Base-by-base conservation (phyloP, 2,329 filamentous ascomycete genomes). In the Fusarium vanettenii region DNA sequence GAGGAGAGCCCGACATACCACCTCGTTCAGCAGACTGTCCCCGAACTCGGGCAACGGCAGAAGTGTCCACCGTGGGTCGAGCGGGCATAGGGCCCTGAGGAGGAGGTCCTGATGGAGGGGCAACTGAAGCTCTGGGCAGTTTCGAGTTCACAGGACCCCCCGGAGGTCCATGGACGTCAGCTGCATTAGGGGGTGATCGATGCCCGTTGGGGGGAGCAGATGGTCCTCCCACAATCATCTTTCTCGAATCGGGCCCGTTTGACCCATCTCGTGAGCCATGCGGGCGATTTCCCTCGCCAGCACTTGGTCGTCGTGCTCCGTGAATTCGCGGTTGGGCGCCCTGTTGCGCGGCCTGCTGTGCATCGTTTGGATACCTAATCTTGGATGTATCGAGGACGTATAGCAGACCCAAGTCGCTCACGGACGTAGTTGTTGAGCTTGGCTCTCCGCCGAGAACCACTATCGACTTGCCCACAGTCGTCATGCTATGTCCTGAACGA, bases 401-500 rank as follows among this genome's bases (percentile, higher is more conserved):
- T 39, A 95, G 93, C 79, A 97, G 90, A 69, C 94, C 95, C 62
- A 99, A 87, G 81, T 99, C 97, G 71, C 92, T 92, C 35, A 94
- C 91, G 78, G 97, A 92, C 57, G 93, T 90, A 1, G 93, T 91
- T 31, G 94, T 93, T 18, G 95, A 95, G 82, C 95, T 98, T 16
- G 97, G 97, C 83, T 99, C 97, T 74, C 97, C 97, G 41, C 94
- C 97, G 35, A 98, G 88, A 45, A 98, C 94, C 57, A 98, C 92
- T 72, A 99, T 92, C 69, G 95, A 94, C 82, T 98, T 98, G 33
- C 94, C 95, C 72, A 96, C 94, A 3, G 95, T 92, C 3, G 97
- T 98, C 97, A 99, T 98, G 82, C 95, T 98, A 82, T 99, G 97
- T 1, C 97, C 97, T 18, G 96, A 98, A 70, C 97, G 90, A 35